Conservation (phyloP, 2,329 filamentous ascomycete species). For the Colletotrichum coccodes region DNA sequence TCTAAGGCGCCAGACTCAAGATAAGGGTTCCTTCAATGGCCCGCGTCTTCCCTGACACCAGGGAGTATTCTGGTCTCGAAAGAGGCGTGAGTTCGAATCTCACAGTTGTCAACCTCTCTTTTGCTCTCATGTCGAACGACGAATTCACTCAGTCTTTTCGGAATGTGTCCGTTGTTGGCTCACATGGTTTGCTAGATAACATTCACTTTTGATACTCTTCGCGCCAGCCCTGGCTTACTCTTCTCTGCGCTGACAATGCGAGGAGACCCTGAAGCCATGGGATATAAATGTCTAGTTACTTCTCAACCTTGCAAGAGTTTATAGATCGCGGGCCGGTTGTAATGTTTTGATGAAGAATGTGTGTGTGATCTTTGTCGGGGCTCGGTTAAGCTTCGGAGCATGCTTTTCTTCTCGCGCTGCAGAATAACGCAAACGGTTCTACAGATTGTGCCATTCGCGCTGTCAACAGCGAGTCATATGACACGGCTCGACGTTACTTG, state of each 20-base stretch:
- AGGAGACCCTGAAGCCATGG: too few species aligned
- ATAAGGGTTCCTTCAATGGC: neutral
- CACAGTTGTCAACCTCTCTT: constrained; percentile 27
- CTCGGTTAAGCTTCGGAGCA: constrained; percentile 28
- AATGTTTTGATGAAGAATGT: neutral
- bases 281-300: too few species aligned
- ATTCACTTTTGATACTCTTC: too few species aligned
- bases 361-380: neutral
- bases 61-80: constrained; percentile 32
- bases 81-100: constrained; percentile 34
- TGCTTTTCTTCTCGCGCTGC: neutral
- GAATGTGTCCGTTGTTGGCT: too few species aligned
- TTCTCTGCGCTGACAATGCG: too few species aligned
- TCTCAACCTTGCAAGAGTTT: too few species aligned
- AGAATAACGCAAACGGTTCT: constrained; percentile 25
- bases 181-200: too few species aligned
- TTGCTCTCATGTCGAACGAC: neutral
- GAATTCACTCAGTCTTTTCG: neutral
- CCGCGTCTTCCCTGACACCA: neutral
- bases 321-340: neutral
- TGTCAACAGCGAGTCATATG: constrained; percentile 9
- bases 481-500: neutral
- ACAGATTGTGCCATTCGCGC: constrained; percentile 19
- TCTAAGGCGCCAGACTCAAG: constrained; percentile 35
- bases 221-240: too few species aligned